phyloP scores from a whole-genome alignment of 441 rosid species.

The Oxalis stricta region DNA sequence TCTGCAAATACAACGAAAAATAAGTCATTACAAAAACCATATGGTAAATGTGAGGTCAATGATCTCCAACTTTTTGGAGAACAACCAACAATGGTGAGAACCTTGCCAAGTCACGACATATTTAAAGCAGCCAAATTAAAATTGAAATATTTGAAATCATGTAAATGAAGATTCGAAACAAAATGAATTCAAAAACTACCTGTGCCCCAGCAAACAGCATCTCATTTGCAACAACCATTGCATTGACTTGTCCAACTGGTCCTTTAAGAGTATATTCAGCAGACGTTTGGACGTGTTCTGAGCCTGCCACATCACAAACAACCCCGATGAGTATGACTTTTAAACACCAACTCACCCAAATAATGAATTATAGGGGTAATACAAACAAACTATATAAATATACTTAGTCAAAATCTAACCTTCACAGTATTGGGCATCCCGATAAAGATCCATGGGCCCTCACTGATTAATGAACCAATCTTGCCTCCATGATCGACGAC shows the following conservation, averaged over 20 bases:
- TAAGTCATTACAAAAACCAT: not conserved
- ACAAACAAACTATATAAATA: not conserved
- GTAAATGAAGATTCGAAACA: too few species aligned
- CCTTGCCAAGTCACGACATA: too few species aligned
- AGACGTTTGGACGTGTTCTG: slow-evolving; percentile 21
- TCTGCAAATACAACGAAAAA: slow-evolving; percentile 10
- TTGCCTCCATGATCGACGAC: slow-evolving; percentile 18
- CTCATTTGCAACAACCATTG: slow-evolving; percentile 17
- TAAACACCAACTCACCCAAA: not conserved
- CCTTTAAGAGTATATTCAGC: slow-evolving; percentile 17
- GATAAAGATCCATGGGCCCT: slow-evolving; percentile 36
- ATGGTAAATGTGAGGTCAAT: not conserved
- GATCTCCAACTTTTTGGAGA: too few species aligned
- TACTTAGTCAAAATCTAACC: slow-evolving; percentile 12
- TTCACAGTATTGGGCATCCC: slow-evolving; percentile 31
- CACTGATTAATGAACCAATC: slow-evolving; percentile 28
- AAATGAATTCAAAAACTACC: slow-evolving; percentile 6
- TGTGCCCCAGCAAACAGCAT: slow-evolving; percentile 38
- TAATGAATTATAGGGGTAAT: not conserved
- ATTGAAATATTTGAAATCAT: too few species aligned
- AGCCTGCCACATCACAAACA: slow-evolving; percentile 20
- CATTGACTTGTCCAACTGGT: slow-evolving; percentile 25
- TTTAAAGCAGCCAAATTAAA: too few species aligned
- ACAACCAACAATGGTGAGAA: too few species aligned
- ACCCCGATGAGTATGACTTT: not conserved